Base-by-base conservation (phyloP, 352 stramenopile species). In the Globisporangium spiculum region DNA sequence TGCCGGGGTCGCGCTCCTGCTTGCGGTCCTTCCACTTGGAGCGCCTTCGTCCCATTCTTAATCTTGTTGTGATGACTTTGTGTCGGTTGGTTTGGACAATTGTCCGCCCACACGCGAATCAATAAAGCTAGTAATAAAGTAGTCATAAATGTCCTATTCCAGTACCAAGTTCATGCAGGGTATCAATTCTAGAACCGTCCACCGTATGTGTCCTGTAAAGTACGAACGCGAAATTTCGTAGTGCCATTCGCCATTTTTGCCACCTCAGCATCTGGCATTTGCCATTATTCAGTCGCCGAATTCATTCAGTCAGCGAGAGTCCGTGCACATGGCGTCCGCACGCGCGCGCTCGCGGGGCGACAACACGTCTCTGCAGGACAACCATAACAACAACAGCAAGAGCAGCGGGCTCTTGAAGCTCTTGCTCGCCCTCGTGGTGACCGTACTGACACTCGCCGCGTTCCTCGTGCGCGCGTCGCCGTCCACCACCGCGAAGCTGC, bases 11-110 rank as follows among this genome's bases (percentile, higher is more conserved):
- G 27, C 68, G 48, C 7, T 66, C 66, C 52, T 69, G 63, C 34
- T 68, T 68, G 50, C 66, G 62, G 70, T 88, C 79, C 75, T 90
- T 92, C 81, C 81, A 89, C 73, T 89, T 92, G 68, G 81, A 88
- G 52, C 82, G 80, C 8, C 84, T 78, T 5, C 84, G 75, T 34
- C 84, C 84, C 84, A 92, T 92, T 60, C 2, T 38, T 55, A 32
- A 32, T 55, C 24, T 55, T 20, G 36, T 44, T 20, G 36, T 44
- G 36, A 12, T n/a, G 41, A 16, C 30, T 32, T 48, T 48, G 16
- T 50, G 44, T 50, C 44, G 44, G 44, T 22, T 50, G 2, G 38
- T 20, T 48, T 48, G 41, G 14, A 4, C 16, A 48, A 48, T 44
- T 32, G 30, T 32, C 30, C 34, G 9, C 9, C 12, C 34, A 41